Evolutionary conservation across 2,329 filamentous ascomycete genomes (phyloP).

Genomic region (Fusarium sp.): DNA sequence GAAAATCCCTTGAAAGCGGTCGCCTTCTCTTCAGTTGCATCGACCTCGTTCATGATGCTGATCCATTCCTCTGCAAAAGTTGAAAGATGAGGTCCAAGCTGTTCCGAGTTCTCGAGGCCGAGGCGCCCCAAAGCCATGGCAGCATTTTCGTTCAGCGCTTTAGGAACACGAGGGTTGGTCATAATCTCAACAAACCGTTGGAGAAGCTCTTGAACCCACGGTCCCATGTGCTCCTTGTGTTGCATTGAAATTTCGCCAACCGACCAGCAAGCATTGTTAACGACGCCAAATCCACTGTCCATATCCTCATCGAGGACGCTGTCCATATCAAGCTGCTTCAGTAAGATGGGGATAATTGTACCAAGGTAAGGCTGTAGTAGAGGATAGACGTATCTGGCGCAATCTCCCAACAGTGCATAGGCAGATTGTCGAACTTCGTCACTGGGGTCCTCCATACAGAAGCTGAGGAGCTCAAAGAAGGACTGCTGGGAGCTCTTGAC

Average conservation of each 20-base stretch:
- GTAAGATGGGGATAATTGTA: constrained; percentile 80
- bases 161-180: constrained; percentile 83
- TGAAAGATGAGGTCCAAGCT: constrained; percentile 80
- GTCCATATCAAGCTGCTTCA: constrained; percentile 87
- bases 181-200: constrained; percentile 83
- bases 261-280: constrained; percentile 99
- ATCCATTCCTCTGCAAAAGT: constrained; percentile 87
- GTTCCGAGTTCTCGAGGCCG: constrained; percentile 79
- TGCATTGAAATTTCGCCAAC: constrained; percentile 90
- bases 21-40: constrained; percentile 91
- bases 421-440: constrained; percentile 97
- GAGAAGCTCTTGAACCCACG: constrained; percentile 80
- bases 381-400: constrained; percentile 88
- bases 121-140: constrained; percentile 91
- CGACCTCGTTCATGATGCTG: constrained; percentile 81
- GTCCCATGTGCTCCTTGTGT: constrained; percentile 76
- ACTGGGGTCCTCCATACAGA: constrained; percentile 90
- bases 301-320: constrained; percentile 80
- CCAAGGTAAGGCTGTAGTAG: constrained; percentile 80
- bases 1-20: constrained; percentile 93
- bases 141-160: constrained; percentile 90
- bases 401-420: constrained; percentile 93
- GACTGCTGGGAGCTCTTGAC: constrained; percentile 79
- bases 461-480: constrained; percentile 89
- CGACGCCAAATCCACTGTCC: constrained; percentile 86